Conservation (phyloP, 805 yeast genomes). For the Maudiozyma saulgeensis region DNA sequence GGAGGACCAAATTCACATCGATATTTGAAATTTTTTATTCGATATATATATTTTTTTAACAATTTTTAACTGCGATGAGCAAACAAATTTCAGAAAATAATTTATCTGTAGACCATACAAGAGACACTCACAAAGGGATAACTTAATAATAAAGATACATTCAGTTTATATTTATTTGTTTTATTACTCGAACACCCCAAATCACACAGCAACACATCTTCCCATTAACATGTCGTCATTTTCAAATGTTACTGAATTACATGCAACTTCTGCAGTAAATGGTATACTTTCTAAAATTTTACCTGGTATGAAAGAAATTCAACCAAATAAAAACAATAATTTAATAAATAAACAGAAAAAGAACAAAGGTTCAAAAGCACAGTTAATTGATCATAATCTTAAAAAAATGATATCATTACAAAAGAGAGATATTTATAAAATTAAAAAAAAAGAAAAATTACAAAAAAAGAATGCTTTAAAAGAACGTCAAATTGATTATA, state of each 20-base stretch:
- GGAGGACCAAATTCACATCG: no score
- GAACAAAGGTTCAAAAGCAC: conserved; percentile 28
- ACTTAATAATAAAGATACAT: no score
- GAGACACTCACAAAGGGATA: no score
- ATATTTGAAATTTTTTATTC: no score
- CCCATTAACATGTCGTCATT: conserved; percentile 1
- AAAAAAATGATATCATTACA: conserved; percentile 28
- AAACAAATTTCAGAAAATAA: no score
- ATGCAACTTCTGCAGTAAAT: conserved; percentile 35
- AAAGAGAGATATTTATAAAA: conserved; percentile 27
- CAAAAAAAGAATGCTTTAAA: conserved; percentile 23
- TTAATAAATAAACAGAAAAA: neutral
- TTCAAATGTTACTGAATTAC: conserved; percentile 26
- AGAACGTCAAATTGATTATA: conserved; percentile 11
- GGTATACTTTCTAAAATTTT: conserved; percentile 30
- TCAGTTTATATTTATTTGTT: no score
- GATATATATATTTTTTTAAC: no score
- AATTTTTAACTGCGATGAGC: no score
- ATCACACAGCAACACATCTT: no score
- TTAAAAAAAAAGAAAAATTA: conserved; percentile 29
- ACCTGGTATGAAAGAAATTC: conserved; percentile 29
- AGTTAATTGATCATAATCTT: conserved; percentile 30
- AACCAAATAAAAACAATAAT: conserved; percentile 4
- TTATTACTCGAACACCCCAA: no score
- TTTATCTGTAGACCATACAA: no score